Evolutionary conservation across 805 yeast species (phyloP).

Genomic region (Sporopachydermia quercuum): DNA sequence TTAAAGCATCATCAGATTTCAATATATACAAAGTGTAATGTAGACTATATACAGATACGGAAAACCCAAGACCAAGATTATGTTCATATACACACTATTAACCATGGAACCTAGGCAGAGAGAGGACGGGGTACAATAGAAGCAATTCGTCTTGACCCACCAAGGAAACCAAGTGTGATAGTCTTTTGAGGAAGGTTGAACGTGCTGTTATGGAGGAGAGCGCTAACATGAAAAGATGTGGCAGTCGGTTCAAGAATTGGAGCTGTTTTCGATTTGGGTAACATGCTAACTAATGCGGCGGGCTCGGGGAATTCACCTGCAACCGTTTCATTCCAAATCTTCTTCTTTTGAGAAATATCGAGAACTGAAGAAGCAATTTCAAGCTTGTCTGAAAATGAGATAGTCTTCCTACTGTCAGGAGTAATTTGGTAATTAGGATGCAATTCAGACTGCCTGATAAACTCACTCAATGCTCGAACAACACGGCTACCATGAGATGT

Average conservation of each 20-base stretch:
- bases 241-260: not conserved
- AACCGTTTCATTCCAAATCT: conserved; percentile 1
- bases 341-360: not conserved
- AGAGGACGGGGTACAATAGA: not conserved
- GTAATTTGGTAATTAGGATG: not conserved
- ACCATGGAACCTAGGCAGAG: not conserved
- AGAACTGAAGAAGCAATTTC: not conserved
- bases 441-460: not conserved
- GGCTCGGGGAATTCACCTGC: not conserved
- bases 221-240: no score
- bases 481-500: not conserved
- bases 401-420: not conserved
- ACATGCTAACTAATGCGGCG: not conserved
- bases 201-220: not conserved
- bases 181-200: not conserved
- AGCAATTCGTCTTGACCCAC: not conserved
- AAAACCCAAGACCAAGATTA: no score
- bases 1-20: no score
- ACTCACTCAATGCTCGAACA: not conserved
- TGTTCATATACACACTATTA: not conserved
- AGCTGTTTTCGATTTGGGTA: not conserved
- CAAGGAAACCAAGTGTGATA: not conserved
- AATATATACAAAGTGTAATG: no score
- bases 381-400: not conserved
- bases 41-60: no score